Evolutionary conservation across 345 rosid genomes (phyloP).

Genomic region (Eutrema yunnanense): DNA sequence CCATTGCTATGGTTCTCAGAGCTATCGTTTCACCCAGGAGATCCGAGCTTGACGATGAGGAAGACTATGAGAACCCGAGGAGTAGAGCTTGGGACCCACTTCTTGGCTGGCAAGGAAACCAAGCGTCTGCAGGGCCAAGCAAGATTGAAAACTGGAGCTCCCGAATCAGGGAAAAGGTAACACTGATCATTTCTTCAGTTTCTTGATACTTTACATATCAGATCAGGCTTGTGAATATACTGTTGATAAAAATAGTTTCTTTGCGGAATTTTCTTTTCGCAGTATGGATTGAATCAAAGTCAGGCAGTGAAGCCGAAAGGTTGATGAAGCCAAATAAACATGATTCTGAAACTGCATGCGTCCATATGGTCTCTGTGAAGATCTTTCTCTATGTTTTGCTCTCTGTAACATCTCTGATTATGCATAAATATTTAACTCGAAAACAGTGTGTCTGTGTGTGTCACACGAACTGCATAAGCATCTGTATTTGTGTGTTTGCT

Average conservation of each 20-base stretch:
- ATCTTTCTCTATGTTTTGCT: not conserved
- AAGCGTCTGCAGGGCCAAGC: constrained; percentile 52
- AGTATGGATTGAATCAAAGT: constrained; percentile 26
- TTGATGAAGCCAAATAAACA: constrained; percentile 5
- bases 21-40: constrained; percentile 54
- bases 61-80: constrained; percentile 52
- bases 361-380: constrained; percentile 9
- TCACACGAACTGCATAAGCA: not conserved
- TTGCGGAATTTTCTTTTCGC: not conserved
- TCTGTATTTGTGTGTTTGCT: constrained; percentile 12
- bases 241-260: not conserved
- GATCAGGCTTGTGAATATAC: not conserved
- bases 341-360: constrained; percentile 14
- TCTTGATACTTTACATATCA: not conserved
- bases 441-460: not conserved
- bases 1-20: constrained; percentile 54
- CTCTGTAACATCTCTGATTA: constrained; percentile 2
- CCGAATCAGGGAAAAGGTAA: constrained; percentile 79
- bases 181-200: not conserved
- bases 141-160: constrained; percentile 54
- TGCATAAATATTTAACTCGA: not conserved
- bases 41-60: constrained; percentile 51
- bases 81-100: constrained; percentile 69
- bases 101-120: constrained; percentile 50
- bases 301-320: constrained; percentile 21